These are phyloP conservation scores for Agapanthus africanus DNA, from an alignment of 106 monocot genomes.

Conservation along the genomic window DNA sequence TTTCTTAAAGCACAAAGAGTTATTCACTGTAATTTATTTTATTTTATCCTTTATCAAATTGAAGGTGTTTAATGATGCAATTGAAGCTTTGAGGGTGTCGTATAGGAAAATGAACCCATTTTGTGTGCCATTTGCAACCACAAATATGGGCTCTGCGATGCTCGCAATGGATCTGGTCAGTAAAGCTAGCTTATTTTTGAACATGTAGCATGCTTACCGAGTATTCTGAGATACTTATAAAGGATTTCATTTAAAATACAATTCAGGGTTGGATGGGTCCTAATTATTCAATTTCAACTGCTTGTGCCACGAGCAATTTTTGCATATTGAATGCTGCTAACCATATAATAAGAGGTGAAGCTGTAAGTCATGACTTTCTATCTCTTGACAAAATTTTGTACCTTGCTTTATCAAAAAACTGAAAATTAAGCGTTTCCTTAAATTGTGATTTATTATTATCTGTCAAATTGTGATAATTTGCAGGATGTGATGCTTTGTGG, in stretches of 20 bases:
- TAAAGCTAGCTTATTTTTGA: neutral
- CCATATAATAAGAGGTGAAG: constrained; percentile 72
- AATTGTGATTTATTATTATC: neutral
- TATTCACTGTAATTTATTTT: neutral
- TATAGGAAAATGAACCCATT: constrained; percentile 87
- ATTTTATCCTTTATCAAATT: neutral
- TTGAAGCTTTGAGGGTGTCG: constrained; percentile 73
- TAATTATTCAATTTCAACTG: constrained; percentile 72
- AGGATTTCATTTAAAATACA: neutral
- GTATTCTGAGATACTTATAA: too few species aligned
- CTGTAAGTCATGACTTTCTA: constrained; percentile 29
- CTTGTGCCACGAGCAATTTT: constrained; percentile 75
- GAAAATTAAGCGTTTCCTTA: too few species aligned
- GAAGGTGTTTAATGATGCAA: constrained; percentile 76
- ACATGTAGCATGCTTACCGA: too few species aligned
- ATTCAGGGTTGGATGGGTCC: constrained; percentile 75
- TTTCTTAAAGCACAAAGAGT: neutral
- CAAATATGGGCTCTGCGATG: constrained; percentile 86
- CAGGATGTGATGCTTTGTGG: constrained; percentile 97
- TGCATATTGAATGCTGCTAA: constrained; percentile 77
- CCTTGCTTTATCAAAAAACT: too few species aligned
- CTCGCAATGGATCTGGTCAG: constrained; percentile 83
- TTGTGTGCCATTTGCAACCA: constrained; percentile 83
- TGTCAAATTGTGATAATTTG: constrained; percentile 11
- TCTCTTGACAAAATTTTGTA: neutral